phyloP scores from a whole-genome alignment of 805 yeast species.

The Ogataea ganodermae region DNA sequence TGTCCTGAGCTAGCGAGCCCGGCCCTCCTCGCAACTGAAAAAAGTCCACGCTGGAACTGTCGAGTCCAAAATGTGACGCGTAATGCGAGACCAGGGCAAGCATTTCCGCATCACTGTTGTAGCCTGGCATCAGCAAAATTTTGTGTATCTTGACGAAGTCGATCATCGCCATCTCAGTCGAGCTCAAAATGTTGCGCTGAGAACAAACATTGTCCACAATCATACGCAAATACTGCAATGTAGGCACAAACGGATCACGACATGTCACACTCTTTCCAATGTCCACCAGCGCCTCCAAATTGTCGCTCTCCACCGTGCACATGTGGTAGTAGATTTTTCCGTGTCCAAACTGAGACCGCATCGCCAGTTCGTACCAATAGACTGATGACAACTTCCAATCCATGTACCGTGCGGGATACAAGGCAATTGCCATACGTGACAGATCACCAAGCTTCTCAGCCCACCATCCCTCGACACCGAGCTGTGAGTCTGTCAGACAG shows the following conservation, averaged over 20 bases:
- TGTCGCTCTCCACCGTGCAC: conserved; percentile 81
- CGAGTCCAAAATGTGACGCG: conserved; percentile 67
- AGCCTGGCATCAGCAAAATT: conserved; percentile 62
- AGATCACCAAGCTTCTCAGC: conserved; percentile 83
- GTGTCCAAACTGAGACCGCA: conserved; percentile 75
- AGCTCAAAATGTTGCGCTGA: conserved; percentile 59
- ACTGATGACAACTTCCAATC: conserved; percentile 87
- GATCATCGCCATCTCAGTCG: conserved; percentile 59
- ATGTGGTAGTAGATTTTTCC: conserved; percentile 86
- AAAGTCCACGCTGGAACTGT: conserved; percentile 62
- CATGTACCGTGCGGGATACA: conserved; percentile 74
- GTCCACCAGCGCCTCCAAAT: conserved; percentile 74
- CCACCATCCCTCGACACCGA: conserved; percentile 75
- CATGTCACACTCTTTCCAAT: conserved; percentile 79
- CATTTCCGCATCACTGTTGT: conserved; percentile 53
- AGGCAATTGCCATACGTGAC: conserved; percentile 84
- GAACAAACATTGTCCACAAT: conserved; percentile 78
- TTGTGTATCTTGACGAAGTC: conserved; percentile 69
- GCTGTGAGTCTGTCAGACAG: conserved; percentile 53
- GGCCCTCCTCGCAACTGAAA: conserved; percentile 50
- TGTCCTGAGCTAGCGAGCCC: conserved; percentile 42
- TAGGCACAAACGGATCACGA: conserved; percentile 82
- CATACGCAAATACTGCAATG: conserved; percentile 72
- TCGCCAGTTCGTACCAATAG: conserved; percentile 77
- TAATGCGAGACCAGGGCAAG: conserved; percentile 63